A percentile compares a stretch with the other conserved stretches of the same genome.
Conservation (phyloP, 345 rosid genomes). For the Capsella bursapastoris region DNA sequence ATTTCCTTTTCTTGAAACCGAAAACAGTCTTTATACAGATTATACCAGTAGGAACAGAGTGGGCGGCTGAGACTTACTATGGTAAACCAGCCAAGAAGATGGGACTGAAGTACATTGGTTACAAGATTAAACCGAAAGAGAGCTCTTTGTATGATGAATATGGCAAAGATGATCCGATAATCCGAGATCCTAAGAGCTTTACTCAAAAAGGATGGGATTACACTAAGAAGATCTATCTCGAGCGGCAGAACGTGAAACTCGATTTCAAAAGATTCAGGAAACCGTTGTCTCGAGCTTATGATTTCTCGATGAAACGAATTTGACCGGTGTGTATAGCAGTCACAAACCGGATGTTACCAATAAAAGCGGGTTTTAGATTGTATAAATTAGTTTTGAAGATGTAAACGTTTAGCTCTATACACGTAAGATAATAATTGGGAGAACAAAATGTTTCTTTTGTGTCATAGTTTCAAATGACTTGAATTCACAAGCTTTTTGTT, state of each 20-base stretch:
- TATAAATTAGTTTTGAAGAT: neutral
- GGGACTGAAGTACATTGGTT: constrained; percentile 63
- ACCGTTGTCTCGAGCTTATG: constrained; percentile 56
- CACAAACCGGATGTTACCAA: neutral
- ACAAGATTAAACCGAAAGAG: constrained; percentile 63
- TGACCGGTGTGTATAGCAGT: neutral
- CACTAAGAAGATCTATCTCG: constrained; percentile 76
- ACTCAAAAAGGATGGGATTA: constrained; percentile 70
- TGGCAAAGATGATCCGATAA: constrained; percentile 59
- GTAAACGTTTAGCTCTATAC: neutral
- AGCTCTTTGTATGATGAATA: constrained; percentile 68
- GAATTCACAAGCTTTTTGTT: neutral
- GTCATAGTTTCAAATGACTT: neutral
- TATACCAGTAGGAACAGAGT: constrained; percentile 79
- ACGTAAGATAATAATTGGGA: too few species aligned
- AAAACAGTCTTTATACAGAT: constrained; percentile 72
- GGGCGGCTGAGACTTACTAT: constrained; percentile 80
- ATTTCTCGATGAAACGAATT: constrained; percentile 27
- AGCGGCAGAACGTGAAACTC: constrained; percentile 61
- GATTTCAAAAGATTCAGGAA: constrained; percentile 60
- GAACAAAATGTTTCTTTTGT: neutral
- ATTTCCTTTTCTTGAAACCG: constrained; percentile 76
- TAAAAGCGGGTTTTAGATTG: neutral
- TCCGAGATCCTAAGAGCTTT: constrained; percentile 60
- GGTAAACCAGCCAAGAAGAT: constrained; percentile 76